Percentiles rank a stretch among this genome's conserved stretches.
Conservation (phyloP, 306 rosid genomes). For the Acmispon strigosus region DNA sequence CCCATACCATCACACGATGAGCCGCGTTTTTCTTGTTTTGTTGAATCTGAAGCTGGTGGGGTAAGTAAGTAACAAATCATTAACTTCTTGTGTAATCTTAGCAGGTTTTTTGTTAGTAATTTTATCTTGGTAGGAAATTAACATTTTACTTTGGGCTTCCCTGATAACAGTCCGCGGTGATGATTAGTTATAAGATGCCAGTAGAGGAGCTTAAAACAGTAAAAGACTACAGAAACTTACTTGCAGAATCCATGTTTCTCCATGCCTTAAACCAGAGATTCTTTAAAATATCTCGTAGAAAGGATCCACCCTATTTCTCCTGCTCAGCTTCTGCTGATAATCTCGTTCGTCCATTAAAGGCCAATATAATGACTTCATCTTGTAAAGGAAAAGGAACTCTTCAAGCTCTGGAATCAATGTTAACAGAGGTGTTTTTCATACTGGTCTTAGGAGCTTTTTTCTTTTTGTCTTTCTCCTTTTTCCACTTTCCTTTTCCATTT, state of each 20-base stretch:
- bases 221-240: slow-evolving; percentile 77
- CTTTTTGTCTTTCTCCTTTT: background rate
- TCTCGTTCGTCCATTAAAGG: slow-evolving; percentile 79
- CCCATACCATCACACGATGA: slow-evolving; percentile 76
- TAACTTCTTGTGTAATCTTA: slow-evolving; percentile 5
- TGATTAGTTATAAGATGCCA: slow-evolving; percentile 88
- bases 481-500: background rate
- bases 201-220: slow-evolving; percentile 72
- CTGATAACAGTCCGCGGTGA: slow-evolving; percentile 77
- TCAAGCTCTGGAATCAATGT: slow-evolving; percentile 81
- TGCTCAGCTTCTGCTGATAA: slow-evolving; percentile 87
- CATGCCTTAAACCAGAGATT: slow-evolving; percentile 85
- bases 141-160: slow-evolving; percentile 16
- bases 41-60: slow-evolving; percentile 97
- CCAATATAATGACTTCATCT: slow-evolving; percentile 78
- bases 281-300: slow-evolving; percentile 83
- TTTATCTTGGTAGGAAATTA: slow-evolving; percentile 2
- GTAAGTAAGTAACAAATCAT: slow-evolving; percentile 52
- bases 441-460: background rate
- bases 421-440: slow-evolving; percentile 60
- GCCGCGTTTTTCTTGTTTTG: slow-evolving; percentile 83
- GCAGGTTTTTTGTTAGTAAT: background rate
- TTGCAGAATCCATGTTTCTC: slow-evolving; percentile 92
- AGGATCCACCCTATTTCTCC: slow-evolving; percentile 92
- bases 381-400: slow-evolving; percentile 83